phyloP scores from a whole-genome alignment of 2,329 filamentous ascomycete genomes.

The Magnaporthiopsis incrustans region DNA sequence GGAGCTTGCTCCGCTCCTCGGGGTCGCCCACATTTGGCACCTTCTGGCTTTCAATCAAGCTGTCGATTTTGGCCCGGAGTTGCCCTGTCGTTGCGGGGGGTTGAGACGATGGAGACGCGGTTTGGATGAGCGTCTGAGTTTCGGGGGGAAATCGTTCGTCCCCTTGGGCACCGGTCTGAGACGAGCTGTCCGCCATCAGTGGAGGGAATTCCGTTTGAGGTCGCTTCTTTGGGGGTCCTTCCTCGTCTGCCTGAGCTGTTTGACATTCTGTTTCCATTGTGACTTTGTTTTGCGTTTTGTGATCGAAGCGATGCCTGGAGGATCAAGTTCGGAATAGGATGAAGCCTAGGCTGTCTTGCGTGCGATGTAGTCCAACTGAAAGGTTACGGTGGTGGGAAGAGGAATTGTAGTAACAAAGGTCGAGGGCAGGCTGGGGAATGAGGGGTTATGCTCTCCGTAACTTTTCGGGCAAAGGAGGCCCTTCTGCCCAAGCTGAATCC shows the following conservation, averaged over 20 bases:
- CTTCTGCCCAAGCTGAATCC: no score
- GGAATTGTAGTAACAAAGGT: neutral
- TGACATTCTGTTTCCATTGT: neutral
- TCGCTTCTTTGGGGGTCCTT: neutral
- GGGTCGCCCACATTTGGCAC: neutral
- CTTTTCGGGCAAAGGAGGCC: no score
- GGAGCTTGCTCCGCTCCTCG: constrained; percentile 3
- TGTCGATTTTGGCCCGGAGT: constrained; percentile 1
- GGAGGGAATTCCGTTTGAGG: neutral
- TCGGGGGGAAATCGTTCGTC: neutral
- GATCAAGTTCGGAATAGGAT: neutral
- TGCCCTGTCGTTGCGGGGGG: neutral
- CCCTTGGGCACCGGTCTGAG: neutral
- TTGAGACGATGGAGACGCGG: neutral
- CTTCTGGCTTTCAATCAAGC: neutral
- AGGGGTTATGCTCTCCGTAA: neutral
- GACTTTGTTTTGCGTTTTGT: neutral
- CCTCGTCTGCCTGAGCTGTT: neutral
- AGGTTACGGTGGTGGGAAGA: neutral
- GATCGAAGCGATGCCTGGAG: neutral
- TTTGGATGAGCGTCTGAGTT: neutral
- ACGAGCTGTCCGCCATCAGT: neutral
- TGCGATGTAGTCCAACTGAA: neutral
- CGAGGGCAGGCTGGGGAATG: neutral
- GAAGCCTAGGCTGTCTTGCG: neutral